These are phyloP conservation scores for Vitis riparia DNA, from an alignment of 164 flowering plant genomes.

Conservation along the genomic window DNA sequence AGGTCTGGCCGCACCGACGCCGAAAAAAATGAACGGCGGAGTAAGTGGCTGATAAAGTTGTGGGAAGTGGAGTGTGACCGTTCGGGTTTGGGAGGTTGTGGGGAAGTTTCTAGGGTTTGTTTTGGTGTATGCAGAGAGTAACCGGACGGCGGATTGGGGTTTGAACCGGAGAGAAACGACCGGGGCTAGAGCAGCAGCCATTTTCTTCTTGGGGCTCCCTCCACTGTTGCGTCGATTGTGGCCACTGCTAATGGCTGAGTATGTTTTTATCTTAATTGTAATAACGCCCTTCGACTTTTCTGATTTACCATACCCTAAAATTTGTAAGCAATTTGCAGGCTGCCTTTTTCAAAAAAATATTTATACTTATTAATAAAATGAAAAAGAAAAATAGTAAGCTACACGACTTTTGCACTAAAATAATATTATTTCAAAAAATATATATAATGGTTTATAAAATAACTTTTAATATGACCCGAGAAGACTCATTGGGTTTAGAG, in stretches of 20 bases:
- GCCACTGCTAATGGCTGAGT: not conserved
- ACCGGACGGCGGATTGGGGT: conserved; percentile 38
- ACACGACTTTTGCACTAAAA: too few species aligned
- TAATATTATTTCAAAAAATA: too few species aligned
- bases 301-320: too few species aligned
- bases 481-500: too few species aligned
- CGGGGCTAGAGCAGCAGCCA: conserved; percentile 52
- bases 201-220: conserved; percentile 4
- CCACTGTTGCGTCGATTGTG: not conserved
- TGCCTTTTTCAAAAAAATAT: too few species aligned
- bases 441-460: too few species aligned
- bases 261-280: too few species aligned
- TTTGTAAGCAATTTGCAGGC: too few species aligned
- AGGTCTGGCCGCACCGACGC: conserved; percentile 4
- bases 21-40: not conserved
- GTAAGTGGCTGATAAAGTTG: conserved; percentile 19
- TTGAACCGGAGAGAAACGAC: conserved; percentile 47
- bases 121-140: conserved; percentile 31
- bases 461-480: too few species aligned
- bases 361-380: too few species aligned
- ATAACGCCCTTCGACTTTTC: too few species aligned
- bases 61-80: conserved; percentile 1
- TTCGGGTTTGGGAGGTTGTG: conserved; percentile 10
- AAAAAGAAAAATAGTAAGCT: too few species aligned
- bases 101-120: conserved; percentile 6